Evolutionary conservation across 1,284 basidiomycete genomes (phyloP), one percentile per base, ranked within the genome.

Genomic region (Xerocomus amazonicus): DNA sequence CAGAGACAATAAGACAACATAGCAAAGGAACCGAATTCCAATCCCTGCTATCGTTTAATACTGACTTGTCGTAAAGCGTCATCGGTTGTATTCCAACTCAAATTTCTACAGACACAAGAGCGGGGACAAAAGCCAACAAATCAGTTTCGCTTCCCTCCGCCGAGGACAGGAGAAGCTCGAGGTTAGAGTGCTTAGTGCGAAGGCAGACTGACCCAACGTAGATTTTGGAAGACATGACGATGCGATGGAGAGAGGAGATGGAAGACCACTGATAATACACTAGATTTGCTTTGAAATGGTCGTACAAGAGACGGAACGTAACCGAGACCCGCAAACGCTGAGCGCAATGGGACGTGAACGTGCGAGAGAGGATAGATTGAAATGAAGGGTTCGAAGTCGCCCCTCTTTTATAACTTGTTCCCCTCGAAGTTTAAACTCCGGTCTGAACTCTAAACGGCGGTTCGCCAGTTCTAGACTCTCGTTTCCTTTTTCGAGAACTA

Each of bases 71-170:
- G 82, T 63, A 95, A 80, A 56, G 81, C 82, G 50, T 93, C 91
- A 81, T 94, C 92, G 68, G 83, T 93, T 71, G 92, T 93, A 82
- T 90, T 92, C 92, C 92, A 90, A 78, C 87, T 89, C 79, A 90
- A 77, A 81, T 90, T 90, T 77, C 87, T 90, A 82, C 71, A 77
- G 61, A 67, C 68, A 58, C 61, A 60, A 65, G 70, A 68, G 66
- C 55, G 48, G 35, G 19, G 43, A 48, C 54, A 53, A 66, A 66
- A 65, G 57, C 54, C 56, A 68, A 67, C 56, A 51, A 66, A 76
- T 83, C 73, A 83, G 79, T 80, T 70, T 61, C 67, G 66, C 73
- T 71, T 67, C 67, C 70, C 73, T 70, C 57, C 59, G 56, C 61
- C 67, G 49, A 45, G 56, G 59, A 68, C 63, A 65, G 73, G 72